These are phyloP conservation scores for Blastocystis sp. DNA, from an alignment of 352 stramenopile species.

Conservation along the genomic window DNA sequence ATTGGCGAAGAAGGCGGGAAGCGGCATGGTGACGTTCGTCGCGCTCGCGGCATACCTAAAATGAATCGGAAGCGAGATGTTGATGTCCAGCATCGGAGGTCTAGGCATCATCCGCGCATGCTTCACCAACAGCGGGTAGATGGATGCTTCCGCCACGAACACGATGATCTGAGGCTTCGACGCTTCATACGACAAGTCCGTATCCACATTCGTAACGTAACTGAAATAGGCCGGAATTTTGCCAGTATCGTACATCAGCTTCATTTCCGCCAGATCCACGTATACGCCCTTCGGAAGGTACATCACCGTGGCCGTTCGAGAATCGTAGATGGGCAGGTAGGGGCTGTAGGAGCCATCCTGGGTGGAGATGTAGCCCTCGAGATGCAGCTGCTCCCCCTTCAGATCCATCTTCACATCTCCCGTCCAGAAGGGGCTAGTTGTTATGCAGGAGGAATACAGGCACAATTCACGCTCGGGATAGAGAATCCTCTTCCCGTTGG, in stretches of 20 bases:
- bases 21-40: slow-evolving; percentile 29
- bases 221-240: slow-evolving; percentile 23
- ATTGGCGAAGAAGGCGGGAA: slow-evolving; percentile 22
- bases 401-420: background rate
- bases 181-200: background rate
- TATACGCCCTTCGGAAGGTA: slow-evolving; percentile 39
- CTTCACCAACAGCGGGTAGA: slow-evolving; percentile 23
- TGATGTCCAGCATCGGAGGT: slow-evolving; percentile 35
- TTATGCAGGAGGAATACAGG: background rate
- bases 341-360: slow-evolving; percentile 51
- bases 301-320: background rate
- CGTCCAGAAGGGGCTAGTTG: slow-evolving; percentile 44
- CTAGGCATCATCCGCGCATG: background rate
- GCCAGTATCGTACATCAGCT: slow-evolving; percentile 29
- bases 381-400: background rate
- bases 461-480: slow-evolving; percentile 62
- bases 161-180: slow-evolving; percentile 21
- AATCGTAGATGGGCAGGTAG: slow-evolving; percentile 36
- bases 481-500: background rate
- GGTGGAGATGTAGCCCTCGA: slow-evolving; percentile 2
- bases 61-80: slow-evolving; percentile 48
- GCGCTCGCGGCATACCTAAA: background rate
- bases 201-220: slow-evolving; percentile 31
- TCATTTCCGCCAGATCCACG: slow-evolving; percentile 44
- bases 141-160: slow-evolving; percentile 42